Conservation (phyloP, 257 asterid genomes). For the Solanum clarkiae region DNA sequence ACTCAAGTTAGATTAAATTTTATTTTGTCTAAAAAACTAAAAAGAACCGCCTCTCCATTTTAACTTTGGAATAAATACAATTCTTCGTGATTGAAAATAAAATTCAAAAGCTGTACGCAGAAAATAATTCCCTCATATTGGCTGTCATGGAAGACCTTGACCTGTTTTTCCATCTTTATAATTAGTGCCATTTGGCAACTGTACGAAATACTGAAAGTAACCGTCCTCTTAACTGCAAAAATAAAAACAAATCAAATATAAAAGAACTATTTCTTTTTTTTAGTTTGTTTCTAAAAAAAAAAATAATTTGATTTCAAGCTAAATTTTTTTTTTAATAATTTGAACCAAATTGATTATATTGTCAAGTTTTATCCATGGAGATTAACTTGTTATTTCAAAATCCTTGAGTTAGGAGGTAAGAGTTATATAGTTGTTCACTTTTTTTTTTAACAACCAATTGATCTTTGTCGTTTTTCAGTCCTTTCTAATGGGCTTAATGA, state of each 20-base stretch:
- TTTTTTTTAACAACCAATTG: too few relatives aligned
- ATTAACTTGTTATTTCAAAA: too few relatives aligned
- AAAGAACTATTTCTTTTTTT: not conserved
- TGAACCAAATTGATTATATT: too few relatives aligned
- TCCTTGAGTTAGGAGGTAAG: too few relatives aligned
- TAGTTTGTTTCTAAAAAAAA: not conserved
- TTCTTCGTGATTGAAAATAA: not conserved
- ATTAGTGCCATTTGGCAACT: not conserved
- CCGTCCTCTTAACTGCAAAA: not conserved
- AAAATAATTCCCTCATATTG: not conserved
- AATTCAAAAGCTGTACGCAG: not conserved
- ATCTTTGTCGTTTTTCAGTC: too few relatives aligned
- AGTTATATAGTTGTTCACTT: too few relatives aligned
- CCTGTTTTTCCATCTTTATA: not conserved
- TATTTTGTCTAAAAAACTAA: too few relatives aligned
- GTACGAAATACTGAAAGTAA: not conserved
- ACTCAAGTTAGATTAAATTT: too few relatives aligned
- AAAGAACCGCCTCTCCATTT: too few relatives aligned
- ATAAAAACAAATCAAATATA: not conserved
- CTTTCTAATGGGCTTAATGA: too few relatives aligned
- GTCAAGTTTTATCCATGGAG: too few relatives aligned
- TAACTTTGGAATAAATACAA: too few relatives aligned
- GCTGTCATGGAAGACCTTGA: not conserved
- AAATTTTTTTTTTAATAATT: not conserved
- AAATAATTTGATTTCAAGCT: not conserved